Evolutionary conservation across 768 basidiomycete genomes (phyloP).

Genomic region (Calocybe cyanea): DNA sequence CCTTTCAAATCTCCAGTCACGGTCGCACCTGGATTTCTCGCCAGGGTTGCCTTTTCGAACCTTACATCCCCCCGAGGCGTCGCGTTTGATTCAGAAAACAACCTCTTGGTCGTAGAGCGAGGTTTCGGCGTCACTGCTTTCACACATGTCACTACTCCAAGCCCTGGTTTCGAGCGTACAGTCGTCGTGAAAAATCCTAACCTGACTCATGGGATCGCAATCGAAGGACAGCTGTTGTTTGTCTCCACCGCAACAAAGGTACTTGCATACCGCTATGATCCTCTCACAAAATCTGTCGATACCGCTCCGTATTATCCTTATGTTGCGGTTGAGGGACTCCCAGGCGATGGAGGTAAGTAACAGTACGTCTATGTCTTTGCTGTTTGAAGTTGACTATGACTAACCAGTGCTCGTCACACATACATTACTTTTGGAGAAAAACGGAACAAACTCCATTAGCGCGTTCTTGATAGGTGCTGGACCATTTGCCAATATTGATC

Average conservation of each 20-base stretch:
- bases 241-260: conserved; percentile 35
- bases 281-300: conserved; percentile 24
- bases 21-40: conserved; percentile 29
- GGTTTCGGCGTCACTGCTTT: conserved; percentile 40
- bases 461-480: conserved; percentile 36
- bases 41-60: conserved; percentile 36
- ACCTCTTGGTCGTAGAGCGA: conserved; percentile 40
- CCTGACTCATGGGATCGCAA: conserved; percentile 40
- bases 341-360: conserved; percentile 39
- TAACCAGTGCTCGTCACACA: conserved; percentile 38
- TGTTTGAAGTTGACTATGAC: neutral
- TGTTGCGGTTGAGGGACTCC: conserved; percentile 28
- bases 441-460: conserved; percentile 6
- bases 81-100: conserved; percentile 31
- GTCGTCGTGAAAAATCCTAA: conserved; percentile 31
- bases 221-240: conserved; percentile 31
- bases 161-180: conserved; percentile 32
- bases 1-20: conserved; percentile 33
- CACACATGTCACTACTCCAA: conserved; percentile 18
- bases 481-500: conserved; percentile 37
- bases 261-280: conserved; percentile 32
- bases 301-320: conserved; percentile 12
- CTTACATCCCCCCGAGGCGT: conserved; percentile 40
- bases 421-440: conserved; percentile 30
- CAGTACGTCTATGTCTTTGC: neutral